These are phyloP conservation scores for Crucihimalaya himalaica DNA, from an alignment of 345 rosid genomes.

Conservation along the genomic window DNA sequence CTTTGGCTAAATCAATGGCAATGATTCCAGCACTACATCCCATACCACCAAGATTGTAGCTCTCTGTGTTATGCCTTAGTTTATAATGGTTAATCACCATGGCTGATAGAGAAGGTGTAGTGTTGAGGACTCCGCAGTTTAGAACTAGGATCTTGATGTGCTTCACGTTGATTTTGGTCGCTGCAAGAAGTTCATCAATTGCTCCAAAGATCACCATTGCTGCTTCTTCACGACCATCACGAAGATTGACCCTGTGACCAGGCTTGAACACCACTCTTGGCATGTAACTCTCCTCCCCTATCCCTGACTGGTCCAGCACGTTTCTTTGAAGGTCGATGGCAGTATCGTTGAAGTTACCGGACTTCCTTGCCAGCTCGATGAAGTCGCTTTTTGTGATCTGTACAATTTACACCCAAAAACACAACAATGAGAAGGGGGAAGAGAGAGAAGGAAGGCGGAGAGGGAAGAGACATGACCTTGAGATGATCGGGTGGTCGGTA, in stretches of 20 bases:
- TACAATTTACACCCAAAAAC: slow-evolving; percentile 12
- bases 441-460: neutral
- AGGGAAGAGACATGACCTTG: slow-evolving; percentile 50
- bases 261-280: slow-evolving; percentile 56
- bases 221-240: slow-evolving; percentile 72
- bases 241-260: slow-evolving; percentile 42
- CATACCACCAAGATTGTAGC: slow-evolving; percentile 85
- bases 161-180: slow-evolving; percentile 53
- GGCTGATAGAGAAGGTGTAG: slow-evolving; percentile 68
- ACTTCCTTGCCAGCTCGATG: slow-evolving; percentile 52
- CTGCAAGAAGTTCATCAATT: slow-evolving; percentile 55
- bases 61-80: slow-evolving; percentile 58
- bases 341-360: slow-evolving; percentile 56
- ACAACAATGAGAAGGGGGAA: slow-evolving; percentile 18
- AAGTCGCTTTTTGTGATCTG: slow-evolving; percentile 66
- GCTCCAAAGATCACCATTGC: slow-evolving; percentile 69
- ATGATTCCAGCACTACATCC: slow-evolving; percentile 77
- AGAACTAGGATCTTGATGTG: slow-evolving; percentile 61
- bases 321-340: slow-evolving; percentile 56
- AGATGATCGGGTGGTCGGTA: slow-evolving; percentile 63
- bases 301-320: slow-evolving; percentile 57
- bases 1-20: slow-evolving; percentile 65
- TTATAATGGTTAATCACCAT: slow-evolving; percentile 77
- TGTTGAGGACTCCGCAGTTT: slow-evolving; percentile 69
- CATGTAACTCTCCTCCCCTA: slow-evolving; percentile 74